Base-by-base conservation (phyloP, 148 eudicot species). In the Rhododendron ovatum region DNA sequence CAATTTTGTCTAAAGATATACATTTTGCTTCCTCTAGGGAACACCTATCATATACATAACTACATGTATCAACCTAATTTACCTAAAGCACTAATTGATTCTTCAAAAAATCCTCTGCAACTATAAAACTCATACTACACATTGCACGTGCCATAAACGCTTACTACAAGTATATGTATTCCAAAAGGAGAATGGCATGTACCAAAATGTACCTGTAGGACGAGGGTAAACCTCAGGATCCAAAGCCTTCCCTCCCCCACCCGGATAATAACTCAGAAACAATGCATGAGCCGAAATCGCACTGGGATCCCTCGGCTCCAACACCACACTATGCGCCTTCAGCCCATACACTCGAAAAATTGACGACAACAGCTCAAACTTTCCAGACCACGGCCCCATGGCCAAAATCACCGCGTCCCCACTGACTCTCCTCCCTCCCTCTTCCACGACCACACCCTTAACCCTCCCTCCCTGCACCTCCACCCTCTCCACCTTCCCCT, bases 211-310 rank as follows among this genome's bases (percentile, higher is more conserved):
- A 96, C 99, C 98, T 79, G 96, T 91, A 43, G 99, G 99, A 28
- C 98, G 97, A 55, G 98, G 99, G 82, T 94, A 95, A 22, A 95
- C 94, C 81, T 96, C 96, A 13, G 99, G 99, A 63, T 94, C 97
- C 91, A 94, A 41, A 50, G 97, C 92, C 85, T 85, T 89, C 33
- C 93, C 93, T 51, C 92, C 96, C 18, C 79, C 87, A n/a, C 86
- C 89, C 7, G 90, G 69, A 90, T 87, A 85, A 81, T 95, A 96
- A 88, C 90, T 96, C 83, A 94, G 74, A 80, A 96, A 94, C 88
- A 95, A 73, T 0, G 96, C 95, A 89, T 96, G 98, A 35, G 97
- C 88, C 3, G 94, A 89, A 12, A 96, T 96, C 0, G 63, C 91
- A 50, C 83, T 89, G 18, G 88, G 41, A 5, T 92, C 94, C 63